phyloP scores from a whole-genome alignment of 2,329 filamentous ascomycete species.

The Ceratocystis albifundus region DNA sequence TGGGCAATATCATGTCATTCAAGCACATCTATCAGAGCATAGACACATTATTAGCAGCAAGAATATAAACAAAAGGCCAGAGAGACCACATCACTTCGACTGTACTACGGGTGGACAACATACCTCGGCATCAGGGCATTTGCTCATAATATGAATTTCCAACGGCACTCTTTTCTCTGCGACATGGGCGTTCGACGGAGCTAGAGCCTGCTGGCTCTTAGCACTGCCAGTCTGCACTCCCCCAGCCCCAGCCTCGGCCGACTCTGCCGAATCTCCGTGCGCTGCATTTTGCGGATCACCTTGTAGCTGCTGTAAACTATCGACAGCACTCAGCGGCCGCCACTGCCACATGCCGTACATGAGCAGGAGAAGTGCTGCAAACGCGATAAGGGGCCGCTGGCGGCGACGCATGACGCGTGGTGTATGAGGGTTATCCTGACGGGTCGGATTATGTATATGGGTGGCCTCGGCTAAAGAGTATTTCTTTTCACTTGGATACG shows the following conservation, averaged over 20 bases:
- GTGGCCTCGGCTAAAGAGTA: neutral
- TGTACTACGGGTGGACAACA: slow-evolving; percentile 24
- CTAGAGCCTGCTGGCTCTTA: neutral
- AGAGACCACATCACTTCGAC: too few relatives aligned
- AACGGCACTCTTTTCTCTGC: slow-evolving; percentile 50
- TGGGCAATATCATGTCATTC: slow-evolving; percentile 65
- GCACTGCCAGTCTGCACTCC: neutral
- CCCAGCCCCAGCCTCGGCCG: neutral
- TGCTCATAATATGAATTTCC: slow-evolving; percentile 93
- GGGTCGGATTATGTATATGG: neutral
- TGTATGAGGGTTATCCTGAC: neutral
- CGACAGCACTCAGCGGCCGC: slow-evolving; percentile 7
- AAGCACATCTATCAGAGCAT: slow-evolving; percentile 52
- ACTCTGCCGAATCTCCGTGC: slow-evolving; percentile 7
- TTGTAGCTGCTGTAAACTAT: neutral
- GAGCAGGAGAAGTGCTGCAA: slow-evolving; percentile 8
- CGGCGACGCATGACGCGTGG: slow-evolving; percentile 15
- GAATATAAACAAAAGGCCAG: too few relatives aligned
- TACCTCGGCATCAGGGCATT: slow-evolving; percentile 79
- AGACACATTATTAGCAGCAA: neutral
- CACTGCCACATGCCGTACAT: slow-evolving; percentile 16
- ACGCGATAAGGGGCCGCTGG: slow-evolving; percentile 9
- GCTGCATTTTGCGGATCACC: slow-evolving; percentile 12
- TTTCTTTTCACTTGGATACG: neutral
- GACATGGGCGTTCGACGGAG: neutral